phyloP scores from a whole-genome alignment of 2,329 filamentous ascomycete species.

The Ascochyta viciae-villosae region DNA sequence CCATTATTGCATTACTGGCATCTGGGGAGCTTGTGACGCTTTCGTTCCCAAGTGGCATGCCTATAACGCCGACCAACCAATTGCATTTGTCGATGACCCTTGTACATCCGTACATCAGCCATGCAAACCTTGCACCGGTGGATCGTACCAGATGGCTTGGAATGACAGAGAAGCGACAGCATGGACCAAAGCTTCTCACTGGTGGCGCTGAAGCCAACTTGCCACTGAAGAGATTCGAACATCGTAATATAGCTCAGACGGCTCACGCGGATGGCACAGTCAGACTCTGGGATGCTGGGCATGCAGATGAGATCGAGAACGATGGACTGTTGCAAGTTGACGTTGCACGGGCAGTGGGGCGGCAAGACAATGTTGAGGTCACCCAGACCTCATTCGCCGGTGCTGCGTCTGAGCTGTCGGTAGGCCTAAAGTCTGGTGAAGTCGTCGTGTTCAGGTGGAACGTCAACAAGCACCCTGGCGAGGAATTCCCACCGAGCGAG shows the following conservation, averaged over 20 bases:
- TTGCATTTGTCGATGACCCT: conserved; percentile 87
- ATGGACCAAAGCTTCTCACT: conserved; percentile 77
- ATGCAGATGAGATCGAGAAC: conserved; percentile 94
- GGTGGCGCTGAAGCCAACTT: conserved; percentile 78
- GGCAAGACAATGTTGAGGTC: conserved; percentile 79
- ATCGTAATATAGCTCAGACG: conserved; percentile 82
- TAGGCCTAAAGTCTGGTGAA: conserved; percentile 83
- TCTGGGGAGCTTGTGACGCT: conserved; percentile 90
- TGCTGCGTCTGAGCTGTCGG: conserved; percentile 83
- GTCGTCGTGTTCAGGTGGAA: conserved; percentile 87
- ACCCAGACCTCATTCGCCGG: conserved; percentile 80
- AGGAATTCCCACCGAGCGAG: conserved; percentile 63
- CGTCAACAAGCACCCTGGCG: conserved; percentile 75
- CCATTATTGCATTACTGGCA: conserved; percentile 77
- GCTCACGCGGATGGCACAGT: conserved; percentile 91
- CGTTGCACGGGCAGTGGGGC: conserved; percentile 79
- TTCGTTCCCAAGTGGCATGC: conserved; percentile 90
- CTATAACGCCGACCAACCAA: conserved; percentile 91
- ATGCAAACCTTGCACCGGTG: conserved; percentile 73
- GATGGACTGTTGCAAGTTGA: conserved; percentile 82
- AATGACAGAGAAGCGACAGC: conserved; percentile 81
- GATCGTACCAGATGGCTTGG: conserved; percentile 86
- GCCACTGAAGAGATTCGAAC: conserved; percentile 78
- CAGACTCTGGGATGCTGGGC: conserved; percentile 91
- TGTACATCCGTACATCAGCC: conserved; percentile 86